Evolutionary conservation across 2,329 filamentous ascomycete genomes (phyloP).

Genomic region (Pseudopithomyces maydicus): DNA sequence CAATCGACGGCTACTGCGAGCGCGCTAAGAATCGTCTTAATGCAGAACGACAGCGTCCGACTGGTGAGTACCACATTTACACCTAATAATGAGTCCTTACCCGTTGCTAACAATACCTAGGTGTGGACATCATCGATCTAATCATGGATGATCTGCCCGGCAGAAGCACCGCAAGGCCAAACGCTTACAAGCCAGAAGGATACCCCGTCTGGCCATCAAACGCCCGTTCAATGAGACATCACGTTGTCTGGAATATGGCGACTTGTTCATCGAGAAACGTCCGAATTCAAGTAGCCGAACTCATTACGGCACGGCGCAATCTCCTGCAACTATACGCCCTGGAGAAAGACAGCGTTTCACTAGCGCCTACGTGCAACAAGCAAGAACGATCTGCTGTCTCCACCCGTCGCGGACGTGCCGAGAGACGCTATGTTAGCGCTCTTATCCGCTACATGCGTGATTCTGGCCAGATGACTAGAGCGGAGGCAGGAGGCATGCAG

Average conservation of each 20-base stretch:
- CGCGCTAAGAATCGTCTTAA: slow-evolving; percentile 21
- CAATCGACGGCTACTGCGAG: slow-evolving; percentile 21
- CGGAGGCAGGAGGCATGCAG: slow-evolving; percentile 13
- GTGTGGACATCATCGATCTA: slow-evolving; percentile 34
- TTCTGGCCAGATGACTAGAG: slow-evolving; percentile 14
- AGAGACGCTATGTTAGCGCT: slow-evolving; percentile 24
- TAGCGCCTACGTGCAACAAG: background rate
- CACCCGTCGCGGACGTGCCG: slow-evolving; percentile 12
- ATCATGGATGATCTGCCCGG: slow-evolving; percentile 26
- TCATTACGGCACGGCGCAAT: slow-evolving; percentile 12
- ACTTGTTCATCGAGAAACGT: background rate
- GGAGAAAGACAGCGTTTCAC: slow-evolving; percentile 9
- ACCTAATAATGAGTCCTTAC: background rate
- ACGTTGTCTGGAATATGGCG: background rate
- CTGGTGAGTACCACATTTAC: slow-evolving; percentile 8
- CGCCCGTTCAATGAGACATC: background rate
- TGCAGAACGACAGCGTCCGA: slow-evolving; percentile 21
- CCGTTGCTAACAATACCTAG: slow-evolving; percentile 5
- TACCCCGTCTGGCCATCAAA: background rate
- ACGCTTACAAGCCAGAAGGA: background rate
- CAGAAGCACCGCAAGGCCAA: background rate
- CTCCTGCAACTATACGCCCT: slow-evolving; percentile 17
- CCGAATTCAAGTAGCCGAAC: slow-evolving; percentile 7
- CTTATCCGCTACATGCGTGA: slow-evolving; percentile 22
- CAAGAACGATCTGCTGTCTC: slow-evolving; percentile 2